phyloP scores from a whole-genome alignment of 179 eudicot species.

The Silene noctiflora region DNA sequence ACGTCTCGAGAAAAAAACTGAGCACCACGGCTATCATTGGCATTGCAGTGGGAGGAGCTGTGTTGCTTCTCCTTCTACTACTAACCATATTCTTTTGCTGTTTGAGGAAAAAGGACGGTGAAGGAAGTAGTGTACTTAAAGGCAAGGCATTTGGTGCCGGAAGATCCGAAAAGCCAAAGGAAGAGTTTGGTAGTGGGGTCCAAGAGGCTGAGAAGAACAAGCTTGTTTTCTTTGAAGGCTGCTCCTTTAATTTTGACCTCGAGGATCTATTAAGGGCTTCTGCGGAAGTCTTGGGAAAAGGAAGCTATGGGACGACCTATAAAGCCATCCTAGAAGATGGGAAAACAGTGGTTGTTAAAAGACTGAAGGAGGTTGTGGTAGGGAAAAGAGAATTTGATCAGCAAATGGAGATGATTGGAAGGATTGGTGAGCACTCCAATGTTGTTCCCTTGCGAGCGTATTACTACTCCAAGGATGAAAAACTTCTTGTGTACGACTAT shows the following conservation, averaged over 20 bases:
- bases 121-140: conserved; percentile 36
- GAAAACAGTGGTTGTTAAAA: conserved; percentile 50
- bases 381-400: conserved; percentile 72
- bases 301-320: conserved; percentile 66
- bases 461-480: conserved; percentile 67
- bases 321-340: conserved; percentile 62
- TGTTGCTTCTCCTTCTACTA: conserved; percentile 35
- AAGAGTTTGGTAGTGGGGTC: conserved; percentile 70
- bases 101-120: conserved; percentile 46
- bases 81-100: conserved; percentile 45
- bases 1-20: conserved; percentile 34
- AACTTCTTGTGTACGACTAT: conserved; percentile 58
- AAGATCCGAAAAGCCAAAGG: conserved; percentile 59
- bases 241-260: conserved; percentile 61
- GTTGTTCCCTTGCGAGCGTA: conserved; percentile 59
- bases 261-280: conserved; percentile 72
- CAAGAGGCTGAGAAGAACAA: conserved; percentile 67
- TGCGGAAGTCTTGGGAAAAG: conserved; percentile 72
- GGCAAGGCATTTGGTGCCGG: conserved; percentile 54
- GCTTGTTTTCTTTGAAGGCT: conserved; percentile 58
- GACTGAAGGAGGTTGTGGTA: conserved; percentile 56
- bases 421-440: conserved; percentile 50
- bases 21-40: conserved; percentile 52
- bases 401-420: conserved; percentile 63
- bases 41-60: conserved; percentile 57